Evolutionary conservation across 257 asterid species (phyloP).

Genomic region (Lavandula angustifolia): DNA sequence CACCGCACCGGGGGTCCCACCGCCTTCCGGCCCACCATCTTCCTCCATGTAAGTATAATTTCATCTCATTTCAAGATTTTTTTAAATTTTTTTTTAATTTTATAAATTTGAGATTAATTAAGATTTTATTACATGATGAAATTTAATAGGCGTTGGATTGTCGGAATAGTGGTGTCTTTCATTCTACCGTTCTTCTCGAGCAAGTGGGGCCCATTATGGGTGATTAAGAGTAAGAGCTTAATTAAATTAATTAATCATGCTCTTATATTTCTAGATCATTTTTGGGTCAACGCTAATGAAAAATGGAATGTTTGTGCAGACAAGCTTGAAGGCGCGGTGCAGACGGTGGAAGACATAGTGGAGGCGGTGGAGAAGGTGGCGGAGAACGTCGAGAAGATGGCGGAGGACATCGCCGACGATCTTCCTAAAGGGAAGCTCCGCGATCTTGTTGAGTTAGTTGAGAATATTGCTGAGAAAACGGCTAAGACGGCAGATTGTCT

Average conservation of each 20-base stretch:
- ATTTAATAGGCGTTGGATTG: conserved; percentile 62
- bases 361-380: conserved; percentile 71
- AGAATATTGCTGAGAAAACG: conserved; percentile 52
- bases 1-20: conserved; percentile 48
- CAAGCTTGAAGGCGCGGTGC: conserved; percentile 41
- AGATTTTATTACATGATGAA: conserved; percentile 6
- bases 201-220: conserved; percentile 69
- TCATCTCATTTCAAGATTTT: too few species aligned
- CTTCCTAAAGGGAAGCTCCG: conserved; percentile 58
- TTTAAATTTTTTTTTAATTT: too few species aligned
- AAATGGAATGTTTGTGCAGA: conserved; percentile 37
- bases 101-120: too few species aligned
- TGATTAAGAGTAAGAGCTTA: conserved; percentile 64
- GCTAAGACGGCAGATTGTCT: conserved; percentile 50
- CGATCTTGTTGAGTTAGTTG: conserved; percentile 40
- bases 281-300: too few species aligned
- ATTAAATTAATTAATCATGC: too few species aligned
- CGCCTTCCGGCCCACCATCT: conserved; percentile 54
- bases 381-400: conserved; percentile 49
- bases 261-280: too few species aligned
- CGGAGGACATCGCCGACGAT: conserved; percentile 49
- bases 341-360: conserved; percentile 51
- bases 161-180: conserved; percentile 57
- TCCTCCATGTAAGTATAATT: conserved; percentile 43
- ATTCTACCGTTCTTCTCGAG: conserved; percentile 56